These are phyloP conservation scores for Leptographium galeiforme DNA, from an alignment of 2,329 filamentous ascomycete genomes.

Conservation along the genomic window DNA sequence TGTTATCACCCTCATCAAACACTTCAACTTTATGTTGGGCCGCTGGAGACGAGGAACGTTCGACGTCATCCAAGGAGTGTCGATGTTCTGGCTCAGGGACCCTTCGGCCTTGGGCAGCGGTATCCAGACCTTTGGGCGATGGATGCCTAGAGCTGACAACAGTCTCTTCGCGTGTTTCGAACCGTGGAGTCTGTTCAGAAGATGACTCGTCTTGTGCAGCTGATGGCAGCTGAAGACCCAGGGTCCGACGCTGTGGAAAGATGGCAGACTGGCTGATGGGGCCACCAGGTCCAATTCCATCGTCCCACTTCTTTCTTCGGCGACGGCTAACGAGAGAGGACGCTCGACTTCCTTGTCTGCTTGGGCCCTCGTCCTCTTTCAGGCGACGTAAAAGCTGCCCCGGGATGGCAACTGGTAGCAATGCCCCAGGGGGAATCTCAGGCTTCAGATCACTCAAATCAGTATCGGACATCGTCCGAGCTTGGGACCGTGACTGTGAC, in stretches of 20 bases:
- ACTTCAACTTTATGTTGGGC: slow-evolving; percentile 40
- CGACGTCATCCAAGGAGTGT: slow-evolving; percentile 7
- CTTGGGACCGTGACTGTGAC: slow-evolving; percentile 62
- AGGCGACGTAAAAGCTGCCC: slow-evolving; percentile 72
- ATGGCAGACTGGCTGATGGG: slow-evolving; percentile 87
- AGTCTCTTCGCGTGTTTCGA: slow-evolving; percentile 13
- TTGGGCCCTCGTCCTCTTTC: slow-evolving; percentile 57
- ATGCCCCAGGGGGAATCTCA: slow-evolving; percentile 51
- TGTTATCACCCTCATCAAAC: slow-evolving; percentile 66
- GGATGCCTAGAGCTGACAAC: slow-evolving; percentile 5
- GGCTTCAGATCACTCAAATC: slow-evolving; percentile 55
- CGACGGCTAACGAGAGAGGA: slow-evolving; percentile 48
- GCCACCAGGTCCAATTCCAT: slow-evolving; percentile 65
- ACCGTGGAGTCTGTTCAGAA: slow-evolving; percentile 10
- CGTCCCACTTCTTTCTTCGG: slow-evolving; percentile 55
- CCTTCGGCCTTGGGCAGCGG: background rate
- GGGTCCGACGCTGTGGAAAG: slow-evolving; percentile 41
- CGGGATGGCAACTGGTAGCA: slow-evolving; percentile 59
- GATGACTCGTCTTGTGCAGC: slow-evolving; percentile 2
- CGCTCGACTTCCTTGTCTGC: slow-evolving; percentile 39
- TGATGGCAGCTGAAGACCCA: background rate
- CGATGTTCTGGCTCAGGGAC: background rate
- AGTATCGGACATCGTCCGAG: slow-evolving; percentile 69
- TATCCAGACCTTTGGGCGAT: background rate
- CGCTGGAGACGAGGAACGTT: slow-evolving; percentile 6